These are phyloP conservation scores for Tribonema minus DNA, from an alignment of 108 stramenopile genomes.

Conservation along the genomic window DNA sequence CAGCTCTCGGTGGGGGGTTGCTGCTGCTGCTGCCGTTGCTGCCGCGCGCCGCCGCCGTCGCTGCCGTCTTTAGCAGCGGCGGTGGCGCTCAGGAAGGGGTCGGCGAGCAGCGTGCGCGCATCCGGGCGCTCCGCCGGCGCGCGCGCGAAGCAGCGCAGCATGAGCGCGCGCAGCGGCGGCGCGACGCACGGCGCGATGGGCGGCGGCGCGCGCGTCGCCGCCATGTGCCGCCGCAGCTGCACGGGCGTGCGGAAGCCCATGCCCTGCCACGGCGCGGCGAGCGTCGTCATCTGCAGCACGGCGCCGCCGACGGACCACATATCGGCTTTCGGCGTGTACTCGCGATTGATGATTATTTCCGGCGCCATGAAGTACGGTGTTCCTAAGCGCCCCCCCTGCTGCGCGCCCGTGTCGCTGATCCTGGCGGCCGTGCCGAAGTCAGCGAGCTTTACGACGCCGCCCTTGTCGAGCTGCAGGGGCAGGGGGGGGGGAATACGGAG, in stretches of 20 bases:
- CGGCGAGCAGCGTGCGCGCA: neutral
- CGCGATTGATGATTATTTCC: constrained; percentile 47
- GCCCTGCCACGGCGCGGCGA: neutral
- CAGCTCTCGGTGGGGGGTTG: too few species aligned
- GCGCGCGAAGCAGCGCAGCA: constrained; percentile 1
- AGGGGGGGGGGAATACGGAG: neutral
- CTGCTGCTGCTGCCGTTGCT: too few species aligned
- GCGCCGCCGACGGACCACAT: constrained; percentile 8
- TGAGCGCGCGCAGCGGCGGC: neutral
- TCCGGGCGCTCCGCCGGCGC: neutral
- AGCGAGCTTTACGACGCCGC: constrained; percentile 56
- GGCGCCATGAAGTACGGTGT: constrained; percentile 24
- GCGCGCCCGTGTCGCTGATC: neutral
- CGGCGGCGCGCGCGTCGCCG: neutral
- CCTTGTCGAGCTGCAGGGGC: constrained; percentile 54
- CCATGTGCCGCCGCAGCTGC: neutral
- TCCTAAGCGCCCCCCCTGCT: neutral
- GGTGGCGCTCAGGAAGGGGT: constrained; percentile 1
- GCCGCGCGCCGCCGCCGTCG: too few species aligned
- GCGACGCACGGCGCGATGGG: neutral
- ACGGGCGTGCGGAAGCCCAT: neutral
- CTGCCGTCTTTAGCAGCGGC: too few species aligned
- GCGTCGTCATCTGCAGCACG: constrained; percentile 7
- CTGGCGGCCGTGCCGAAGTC: constrained; percentile 5
- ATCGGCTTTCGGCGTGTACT: neutral